Evolutionary conservation across 2,329 filamentous ascomycete genomes (phyloP), one percentile per base, ranked within the genome.

Genomic region (Xylaria sp.): DNA sequence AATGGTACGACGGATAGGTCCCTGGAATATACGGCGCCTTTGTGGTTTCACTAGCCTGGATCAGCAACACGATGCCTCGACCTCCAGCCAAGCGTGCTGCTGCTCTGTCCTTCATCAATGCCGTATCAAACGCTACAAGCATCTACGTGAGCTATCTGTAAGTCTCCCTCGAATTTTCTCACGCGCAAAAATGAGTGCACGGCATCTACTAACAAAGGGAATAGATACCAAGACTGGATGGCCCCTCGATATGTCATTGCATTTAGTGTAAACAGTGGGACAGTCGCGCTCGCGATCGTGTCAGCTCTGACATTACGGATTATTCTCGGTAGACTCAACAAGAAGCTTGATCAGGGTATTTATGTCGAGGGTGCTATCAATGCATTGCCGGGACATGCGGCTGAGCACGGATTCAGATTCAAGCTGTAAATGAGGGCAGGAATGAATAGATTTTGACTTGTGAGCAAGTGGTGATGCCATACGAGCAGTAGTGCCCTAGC

Each of bases 81-180:
- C 92, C 93, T 3, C 90, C 92, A 0, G 89, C 92, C 1, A 94
- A 94, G 81, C 86, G 91, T 68, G 84, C 84, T 1, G 83, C 91
- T 0, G 91, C 91, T 0, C 78, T 95, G 4, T 92, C 92, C 0
- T 89, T 91, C 69, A 93, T 94, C 79, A 95, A 95, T 75, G 89
- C 90, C 1, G 84, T 93, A 9, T 88, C 86, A 19, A 93, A 94
- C 76, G 84, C 85, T 11, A 88, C 87, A 50, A 89, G 85, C 56
- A 94, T 94, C 71, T 94, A 91, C 75, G 88, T 89, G 17, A 73
- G 61, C 63, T 74, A 67, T 65, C 69, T 72, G 72, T 73, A 9
- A 59, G 71, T 69, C 14, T 36, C 21, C 34, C 36, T 21, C 17
- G 7, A 11, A 11, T 19, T 4, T 24, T 4, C 24, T 0, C 27